Evolutionary conservation across 345 rosid genomes (phyloP).

Genomic region (Lepidium africanum): DNA sequence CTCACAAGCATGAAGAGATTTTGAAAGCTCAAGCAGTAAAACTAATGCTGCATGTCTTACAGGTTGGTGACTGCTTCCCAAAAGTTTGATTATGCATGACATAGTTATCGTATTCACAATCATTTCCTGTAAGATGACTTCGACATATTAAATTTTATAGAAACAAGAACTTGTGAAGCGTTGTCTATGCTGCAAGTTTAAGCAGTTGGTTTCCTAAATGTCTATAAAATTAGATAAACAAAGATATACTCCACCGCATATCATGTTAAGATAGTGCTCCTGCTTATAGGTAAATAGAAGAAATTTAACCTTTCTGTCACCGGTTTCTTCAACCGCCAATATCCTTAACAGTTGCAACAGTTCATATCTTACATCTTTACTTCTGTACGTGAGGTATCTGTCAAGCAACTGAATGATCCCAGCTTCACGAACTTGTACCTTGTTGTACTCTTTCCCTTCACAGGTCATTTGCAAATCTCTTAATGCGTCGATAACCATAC

Average conservation of each 20-base stretch:
- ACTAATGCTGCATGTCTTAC: slow-evolving; percentile 46
- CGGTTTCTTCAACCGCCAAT: slow-evolving; percentile 43
- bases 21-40: slow-evolving; percentile 67
- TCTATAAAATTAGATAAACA: background rate
- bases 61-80: slow-evolving; percentile 60
- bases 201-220: background rate
- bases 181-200: background rate
- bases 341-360: slow-evolving; percentile 44
- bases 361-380: slow-evolving; percentile 48
- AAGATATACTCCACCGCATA: background rate
- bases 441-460: slow-evolving; percentile 40
- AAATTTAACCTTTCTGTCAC: slow-evolving; percentile 53
- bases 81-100: slow-evolving; percentile 42
- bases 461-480: slow-evolving; percentile 55
- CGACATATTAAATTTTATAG: background rate
- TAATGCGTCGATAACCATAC: slow-evolving; percentile 65
- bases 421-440: slow-evolving; percentile 41
- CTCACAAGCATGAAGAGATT: slow-evolving; percentile 35
- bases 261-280: background rate
- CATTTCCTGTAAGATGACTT: slow-evolving; percentile 51
- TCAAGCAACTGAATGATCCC: slow-evolving; percentile 58
- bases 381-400: slow-evolving; percentile 41
- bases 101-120: slow-evolving; percentile 39
- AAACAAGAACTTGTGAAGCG: background rate
- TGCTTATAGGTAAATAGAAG: background rate